Conservation (phyloP, 768 basidiomycete species). For the Gelatoporia subvermispora region DNA sequence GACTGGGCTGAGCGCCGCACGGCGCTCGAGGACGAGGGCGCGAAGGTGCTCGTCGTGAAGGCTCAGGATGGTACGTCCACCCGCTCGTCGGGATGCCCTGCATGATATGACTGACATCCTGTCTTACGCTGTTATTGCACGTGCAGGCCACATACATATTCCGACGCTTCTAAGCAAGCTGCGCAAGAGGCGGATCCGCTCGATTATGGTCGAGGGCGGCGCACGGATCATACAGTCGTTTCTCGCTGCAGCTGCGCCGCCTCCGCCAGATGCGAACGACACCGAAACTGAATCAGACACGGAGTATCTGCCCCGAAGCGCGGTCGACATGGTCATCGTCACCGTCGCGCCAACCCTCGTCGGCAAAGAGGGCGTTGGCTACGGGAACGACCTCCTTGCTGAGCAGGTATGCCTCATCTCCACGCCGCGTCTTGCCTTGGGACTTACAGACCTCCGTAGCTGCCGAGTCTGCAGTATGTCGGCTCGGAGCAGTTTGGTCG, state of each 20-base stretch:
- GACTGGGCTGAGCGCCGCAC: slow-evolving; percentile 28
- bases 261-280: neutral
- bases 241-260: slow-evolving; percentile 29
- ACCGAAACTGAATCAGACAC: neutral
- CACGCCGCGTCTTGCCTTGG: slow-evolving; percentile 24
- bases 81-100: neutral
- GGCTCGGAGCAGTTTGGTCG: slow-evolving; percentile 23
- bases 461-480: slow-evolving; percentile 21
- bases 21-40: slow-evolving; percentile 62
- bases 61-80: slow-evolving; percentile 10
- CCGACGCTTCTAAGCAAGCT: slow-evolving; percentile 47
- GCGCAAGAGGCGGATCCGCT: slow-evolving; percentile 50
- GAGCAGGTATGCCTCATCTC: slow-evolving; percentile 13
- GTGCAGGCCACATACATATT: slow-evolving; percentile 39
- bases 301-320: slow-evolving; percentile 9
- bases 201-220: slow-evolving; percentile 96
- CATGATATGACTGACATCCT: neutral
- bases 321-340: slow-evolving; percentile 70
- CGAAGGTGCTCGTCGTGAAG: slow-evolving; percentile 51
- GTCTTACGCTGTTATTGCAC: slow-evolving; percentile 1
- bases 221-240: slow-evolving; percentile 77
- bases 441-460: slow-evolving; percentile 9
- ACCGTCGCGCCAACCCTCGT: slow-evolving; percentile 87
- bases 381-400: slow-evolving; percentile 29
- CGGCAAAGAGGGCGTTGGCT: slow-evolving; percentile 65